Conservation (phyloP, 2,329 filamentous ascomycete species). For the Trichoderma simmonsii region DNA sequence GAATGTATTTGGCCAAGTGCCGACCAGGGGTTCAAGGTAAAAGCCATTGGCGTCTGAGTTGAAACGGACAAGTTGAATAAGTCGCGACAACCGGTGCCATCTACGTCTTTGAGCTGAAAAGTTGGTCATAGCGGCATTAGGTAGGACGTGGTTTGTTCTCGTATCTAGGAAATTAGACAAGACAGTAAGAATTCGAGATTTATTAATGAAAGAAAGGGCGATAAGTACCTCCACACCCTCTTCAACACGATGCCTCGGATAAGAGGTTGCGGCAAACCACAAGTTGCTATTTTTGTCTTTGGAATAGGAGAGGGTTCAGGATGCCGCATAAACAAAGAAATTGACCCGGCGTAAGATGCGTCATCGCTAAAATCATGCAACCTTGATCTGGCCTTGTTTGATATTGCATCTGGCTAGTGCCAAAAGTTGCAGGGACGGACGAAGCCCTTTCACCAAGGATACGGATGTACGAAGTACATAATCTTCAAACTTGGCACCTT, state of each 20-base stretch:
- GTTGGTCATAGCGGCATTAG: not conserved
- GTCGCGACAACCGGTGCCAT: not conserved
- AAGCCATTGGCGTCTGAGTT: conserved; percentile 6
- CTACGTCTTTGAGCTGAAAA: not conserved
- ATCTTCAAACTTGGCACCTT: not conserved
- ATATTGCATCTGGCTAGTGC: conserved; percentile 1
- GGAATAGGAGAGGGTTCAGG: not conserved
- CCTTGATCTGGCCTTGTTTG: not conserved
- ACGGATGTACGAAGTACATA: not conserved
- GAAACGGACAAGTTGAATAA: not conserved
- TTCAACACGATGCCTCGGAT: not conserved
- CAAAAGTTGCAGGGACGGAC: not conserved
- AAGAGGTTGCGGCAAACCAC: not conserved
- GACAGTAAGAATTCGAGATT: not conserved
- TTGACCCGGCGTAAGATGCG: not conserved
- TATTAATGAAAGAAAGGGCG: not conserved
- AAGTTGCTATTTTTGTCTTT: not conserved
- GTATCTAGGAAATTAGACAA: not conserved
- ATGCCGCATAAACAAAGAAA: not conserved
- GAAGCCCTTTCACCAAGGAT: not conserved
- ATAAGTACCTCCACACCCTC: not conserved
- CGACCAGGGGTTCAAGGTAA: conserved; percentile 12
- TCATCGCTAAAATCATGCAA: not conserved
- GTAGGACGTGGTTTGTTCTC: not conserved
- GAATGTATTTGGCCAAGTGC: conserved; percentile 15